Evolutionary conservation across 345 rosid genomes (phyloP), one percentile per base, ranked within the genome.

Genomic region (Litchi chinensis): DNA sequence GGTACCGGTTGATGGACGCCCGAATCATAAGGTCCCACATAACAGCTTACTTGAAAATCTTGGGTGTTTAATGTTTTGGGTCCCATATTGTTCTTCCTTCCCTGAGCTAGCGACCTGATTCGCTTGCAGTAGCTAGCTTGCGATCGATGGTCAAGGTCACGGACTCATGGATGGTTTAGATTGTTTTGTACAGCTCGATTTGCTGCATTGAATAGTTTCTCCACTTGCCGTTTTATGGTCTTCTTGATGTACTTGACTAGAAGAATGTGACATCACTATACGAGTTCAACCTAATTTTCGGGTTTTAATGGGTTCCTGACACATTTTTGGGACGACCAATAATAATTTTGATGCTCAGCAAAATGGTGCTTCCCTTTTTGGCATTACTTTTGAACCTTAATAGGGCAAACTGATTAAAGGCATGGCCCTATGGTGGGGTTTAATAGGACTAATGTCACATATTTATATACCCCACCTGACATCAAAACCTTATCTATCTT

Each of bases 381-480:
- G 84, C 84, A 69, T 80, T 73, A 80, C 81, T 75, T 76, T 72
- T 78, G 79, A 79, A 79, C 83, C 83, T 81, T 63, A 75, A 67
- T 70, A 48, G 82, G 65, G 81, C 46, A 74, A 32, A 77, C 75
- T 83, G 79, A 83, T 81, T 83, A 79, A 81, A 73, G 80, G 44
- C 40, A 59, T 21, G 56, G 79, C 44, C 75, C 76, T 59, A n/a
- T 8, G 10, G 88, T 83, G 83, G 87, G 89, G 85, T 71, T 75
- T n/a, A 62, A 76, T 77, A 79, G 78, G 82, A 71, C 73, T 79
- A 80, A 59, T 73, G 75, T 83, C 89, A 86, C 83, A 77, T 70
- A 83, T 79, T 74, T 67, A 39, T 66, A 54, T 46, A 64, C 79
- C 84, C 75, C 44, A 73, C 82, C 80, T 11, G 48, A 64, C 65